Evolutionary conservation across 2,329 filamentous ascomycete genomes (phyloP).

Genomic region (Ilyonectria sp.): DNA sequence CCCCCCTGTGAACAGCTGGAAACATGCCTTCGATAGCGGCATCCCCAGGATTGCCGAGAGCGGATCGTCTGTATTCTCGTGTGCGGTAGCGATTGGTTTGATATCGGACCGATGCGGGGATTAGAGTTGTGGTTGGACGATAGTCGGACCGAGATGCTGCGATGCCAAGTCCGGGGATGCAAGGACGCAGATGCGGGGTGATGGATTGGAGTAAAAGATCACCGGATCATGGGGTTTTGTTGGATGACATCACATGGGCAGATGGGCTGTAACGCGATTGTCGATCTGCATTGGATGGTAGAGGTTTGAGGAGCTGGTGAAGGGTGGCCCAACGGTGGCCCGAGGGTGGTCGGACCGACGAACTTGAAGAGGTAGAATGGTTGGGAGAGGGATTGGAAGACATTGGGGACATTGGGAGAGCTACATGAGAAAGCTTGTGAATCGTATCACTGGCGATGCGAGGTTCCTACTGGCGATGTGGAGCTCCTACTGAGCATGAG

Average conservation of each 20-base stretch:
- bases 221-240: neutral
- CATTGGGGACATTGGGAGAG: no score
- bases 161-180: neutral
- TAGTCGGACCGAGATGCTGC: conserved; percentile 32
- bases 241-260: neutral
- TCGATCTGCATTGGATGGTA: neutral
- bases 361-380: neutral
- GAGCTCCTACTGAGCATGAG: no score
- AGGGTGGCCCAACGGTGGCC: no score
- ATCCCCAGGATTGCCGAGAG: neutral
- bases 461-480: no score
- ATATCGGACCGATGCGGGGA: neutral
- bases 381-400: no score
- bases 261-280: neutral
- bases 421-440: no score
- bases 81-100: conserved; percentile 8
- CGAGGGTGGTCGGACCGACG: neutral
- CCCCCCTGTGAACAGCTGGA: conserved; percentile 5
- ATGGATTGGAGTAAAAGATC: neutral
- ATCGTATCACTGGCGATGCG: no score
- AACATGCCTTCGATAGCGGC: neutral
- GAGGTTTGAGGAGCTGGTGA: neutral
- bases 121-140: conserved; percentile 12
- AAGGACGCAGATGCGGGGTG: conserved; percentile 1
- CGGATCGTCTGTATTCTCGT: neutral